These are phyloP conservation scores for Remersonia thermophila DNA, from an alignment of 2,329 filamentous ascomycete species.

Conservation along the genomic window DNA sequence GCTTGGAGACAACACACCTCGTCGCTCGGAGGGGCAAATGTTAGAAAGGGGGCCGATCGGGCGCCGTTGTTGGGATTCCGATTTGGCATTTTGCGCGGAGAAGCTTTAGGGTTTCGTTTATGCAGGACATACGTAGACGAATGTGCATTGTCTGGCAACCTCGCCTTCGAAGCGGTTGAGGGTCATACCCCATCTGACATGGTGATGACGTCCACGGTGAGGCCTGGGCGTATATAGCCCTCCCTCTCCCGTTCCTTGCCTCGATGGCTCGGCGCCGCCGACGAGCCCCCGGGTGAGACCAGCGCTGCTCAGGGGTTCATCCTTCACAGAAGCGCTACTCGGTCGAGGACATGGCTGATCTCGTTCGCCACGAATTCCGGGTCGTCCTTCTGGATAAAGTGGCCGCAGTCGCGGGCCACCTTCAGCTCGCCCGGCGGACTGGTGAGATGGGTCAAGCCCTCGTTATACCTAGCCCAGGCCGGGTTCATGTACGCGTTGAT, in stretches of 20 bases:
- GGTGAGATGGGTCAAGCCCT: conserved; percentile 34
- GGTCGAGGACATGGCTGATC: conserved; percentile 9
- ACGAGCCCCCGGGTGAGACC: too few relatives aligned
- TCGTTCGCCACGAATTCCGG: conserved; percentile 30
- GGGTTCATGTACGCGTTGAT: conserved; percentile 41
- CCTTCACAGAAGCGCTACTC: not conserved
- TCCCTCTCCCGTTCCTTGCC: too few relatives aligned
- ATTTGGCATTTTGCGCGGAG: too few relatives aligned
- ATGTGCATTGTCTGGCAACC: not conserved
- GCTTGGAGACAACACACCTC: too few relatives aligned
- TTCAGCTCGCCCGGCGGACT: conserved; percentile 18
- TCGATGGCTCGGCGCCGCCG: too few relatives aligned
- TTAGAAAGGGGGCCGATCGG: too few relatives aligned
- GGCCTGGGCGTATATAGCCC: too few relatives aligned
- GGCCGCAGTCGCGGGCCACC: conserved; percentile 36
- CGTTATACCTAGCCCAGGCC: conserved; percentile 41
- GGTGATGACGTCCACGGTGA: too few relatives aligned
- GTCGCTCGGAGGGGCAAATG: too few relatives aligned
- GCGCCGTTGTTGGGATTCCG: too few relatives aligned
- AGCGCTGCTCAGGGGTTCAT: too few relatives aligned
- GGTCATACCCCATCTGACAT: too few relatives aligned
- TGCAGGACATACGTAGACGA: not conserved
- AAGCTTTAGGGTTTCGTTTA: not conserved
- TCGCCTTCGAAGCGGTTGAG: not conserved
- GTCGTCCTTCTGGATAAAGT: conserved; percentile 44